Conservation (phyloP, 192 early-diverging fungal species). For the Phycomyces blakesleeanus region DNA sequence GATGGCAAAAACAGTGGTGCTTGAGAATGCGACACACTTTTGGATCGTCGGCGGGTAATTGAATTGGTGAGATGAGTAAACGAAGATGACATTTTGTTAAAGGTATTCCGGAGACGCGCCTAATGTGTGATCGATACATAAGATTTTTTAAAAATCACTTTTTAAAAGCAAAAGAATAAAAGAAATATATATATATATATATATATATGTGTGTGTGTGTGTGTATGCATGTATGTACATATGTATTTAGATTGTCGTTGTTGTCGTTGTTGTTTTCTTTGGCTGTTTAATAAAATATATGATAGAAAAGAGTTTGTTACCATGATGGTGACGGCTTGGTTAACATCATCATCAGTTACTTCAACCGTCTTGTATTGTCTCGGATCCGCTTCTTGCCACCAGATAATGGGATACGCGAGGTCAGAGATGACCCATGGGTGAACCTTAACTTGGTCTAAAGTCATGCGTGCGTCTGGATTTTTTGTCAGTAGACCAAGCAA, state of each 20-base stretch:
- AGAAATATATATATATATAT: too few species aligned
- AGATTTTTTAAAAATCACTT: too few species aligned
- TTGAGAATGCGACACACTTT: too few species aligned
- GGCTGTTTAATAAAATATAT: background rate
- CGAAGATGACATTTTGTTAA: too few species aligned
- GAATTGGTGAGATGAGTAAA: too few species aligned
- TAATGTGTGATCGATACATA: too few species aligned
- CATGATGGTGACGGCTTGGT: slow-evolving; percentile 61
- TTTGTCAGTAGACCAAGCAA: slow-evolving; percentile 77
- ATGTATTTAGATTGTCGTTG: too few species aligned
- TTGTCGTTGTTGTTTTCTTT: background rate
- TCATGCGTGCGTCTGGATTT: slow-evolving; percentile 79
- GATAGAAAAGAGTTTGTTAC: slow-evolving; percentile 32
- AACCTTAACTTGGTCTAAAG: slow-evolving; percentile 83
- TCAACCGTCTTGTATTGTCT: slow-evolving; percentile 59
- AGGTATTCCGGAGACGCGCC: too few species aligned
- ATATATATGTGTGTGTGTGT: too few species aligned
- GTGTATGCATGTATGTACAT: too few species aligned
- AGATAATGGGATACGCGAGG: slow-evolving; percentile 58
- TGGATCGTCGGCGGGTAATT: too few species aligned
- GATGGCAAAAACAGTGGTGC: too few species aligned
- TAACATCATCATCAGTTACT: slow-evolving; percentile 88
- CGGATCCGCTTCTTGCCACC: slow-evolving; percentile 82
- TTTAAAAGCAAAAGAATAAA: background rate
- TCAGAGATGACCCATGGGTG: slow-evolving; percentile 87